Evolutionary conservation across 2,329 filamentous ascomycete genomes (phyloP).

Genomic region (Claviceps pusilla): DNA sequence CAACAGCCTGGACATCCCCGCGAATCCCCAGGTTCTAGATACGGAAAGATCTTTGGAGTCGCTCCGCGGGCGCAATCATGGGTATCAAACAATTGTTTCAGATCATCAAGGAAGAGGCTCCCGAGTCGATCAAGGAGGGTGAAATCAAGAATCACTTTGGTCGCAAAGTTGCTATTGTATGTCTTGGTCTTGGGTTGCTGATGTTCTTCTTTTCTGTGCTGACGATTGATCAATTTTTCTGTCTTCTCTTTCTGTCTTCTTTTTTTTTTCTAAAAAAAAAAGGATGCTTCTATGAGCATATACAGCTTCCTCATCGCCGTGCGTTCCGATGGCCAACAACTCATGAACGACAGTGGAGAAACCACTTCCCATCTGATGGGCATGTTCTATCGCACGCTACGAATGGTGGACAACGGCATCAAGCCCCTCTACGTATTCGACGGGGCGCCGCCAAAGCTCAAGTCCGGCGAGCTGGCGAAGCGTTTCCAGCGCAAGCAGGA

Average conservation of each 20-base stretch:
- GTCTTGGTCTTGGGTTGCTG: slow-evolving; percentile 15
- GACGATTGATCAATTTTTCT: too few relatives aligned
- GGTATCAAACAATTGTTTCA: slow-evolving; percentile 61
- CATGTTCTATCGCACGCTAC: slow-evolving; percentile 96
- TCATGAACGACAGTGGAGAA: slow-evolving; percentile 87
- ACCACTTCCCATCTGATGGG: slow-evolving; percentile 98
- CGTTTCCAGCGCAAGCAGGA: slow-evolving; percentile 91
- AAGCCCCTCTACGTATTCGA: slow-evolving; percentile 98
- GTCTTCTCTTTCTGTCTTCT: too few relatives aligned
- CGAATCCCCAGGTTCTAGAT: not conserved
- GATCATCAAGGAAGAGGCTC: slow-evolving; percentile 81
- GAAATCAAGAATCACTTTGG: slow-evolving; percentile 99
- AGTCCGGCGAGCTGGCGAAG: slow-evolving; percentile 91
- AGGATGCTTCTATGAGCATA: slow-evolving; percentile 75
- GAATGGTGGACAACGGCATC: slow-evolving; percentile 97
- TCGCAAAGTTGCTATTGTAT: slow-evolving; percentile 90
- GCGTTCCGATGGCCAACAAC: slow-evolving; percentile 87
- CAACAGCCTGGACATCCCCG: not conserved
- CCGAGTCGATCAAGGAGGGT: slow-evolving; percentile 87
- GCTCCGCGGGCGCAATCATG: slow-evolving; percentile 25
- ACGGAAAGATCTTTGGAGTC: not conserved
- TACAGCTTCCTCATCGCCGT: slow-evolving; percentile 98
- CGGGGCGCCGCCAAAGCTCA: slow-evolving; percentile 89
- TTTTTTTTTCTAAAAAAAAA: too few relatives aligned
- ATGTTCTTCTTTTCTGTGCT: too few relatives aligned